Conservation (phyloP, 768 basidiomycete species). For the Boletus rubropictus region DNA sequence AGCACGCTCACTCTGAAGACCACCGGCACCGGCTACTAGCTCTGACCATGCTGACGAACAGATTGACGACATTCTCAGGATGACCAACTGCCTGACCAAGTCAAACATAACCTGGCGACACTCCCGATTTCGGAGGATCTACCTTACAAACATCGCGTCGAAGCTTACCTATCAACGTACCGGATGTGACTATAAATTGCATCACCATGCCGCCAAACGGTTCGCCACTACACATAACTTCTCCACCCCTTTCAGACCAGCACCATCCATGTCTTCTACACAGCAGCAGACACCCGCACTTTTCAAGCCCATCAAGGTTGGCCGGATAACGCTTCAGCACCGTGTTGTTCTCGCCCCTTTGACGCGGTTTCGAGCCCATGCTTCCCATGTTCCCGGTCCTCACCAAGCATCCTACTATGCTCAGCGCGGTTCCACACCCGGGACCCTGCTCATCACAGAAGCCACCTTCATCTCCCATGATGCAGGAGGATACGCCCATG, state of each 20-base stretch:
- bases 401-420: conserved; percentile 42
- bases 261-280: neutral
- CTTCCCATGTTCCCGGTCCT: conserved; percentile 33
- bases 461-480: conserved; percentile 45
- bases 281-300: conserved; percentile 21
- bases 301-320: conserved; percentile 45
- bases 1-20: too few relatives aligned
- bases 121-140: too few relatives aligned
- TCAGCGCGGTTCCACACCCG: conserved; percentile 42
- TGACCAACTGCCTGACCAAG: neutral
- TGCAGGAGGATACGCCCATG: conserved; percentile 44
- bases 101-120: too few relatives aligned
- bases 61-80: too few relatives aligned
- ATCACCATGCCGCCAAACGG: neutral
- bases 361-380: conserved; percentile 39
- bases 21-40: too few relatives aligned
- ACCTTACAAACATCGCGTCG: neutral
- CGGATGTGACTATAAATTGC: neutral
- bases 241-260: neutral
- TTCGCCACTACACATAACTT: neutral
- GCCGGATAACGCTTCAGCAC: conserved; percentile 39
- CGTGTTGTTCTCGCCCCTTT: conserved; percentile 51
- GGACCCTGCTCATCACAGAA: conserved; percentile 54
- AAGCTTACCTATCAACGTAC: neutral
- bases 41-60: too few relatives aligned